phyloP scores from a whole-genome alignment of 495 filamentous ascomycete species.

The Neurospora sp. region DNA sequence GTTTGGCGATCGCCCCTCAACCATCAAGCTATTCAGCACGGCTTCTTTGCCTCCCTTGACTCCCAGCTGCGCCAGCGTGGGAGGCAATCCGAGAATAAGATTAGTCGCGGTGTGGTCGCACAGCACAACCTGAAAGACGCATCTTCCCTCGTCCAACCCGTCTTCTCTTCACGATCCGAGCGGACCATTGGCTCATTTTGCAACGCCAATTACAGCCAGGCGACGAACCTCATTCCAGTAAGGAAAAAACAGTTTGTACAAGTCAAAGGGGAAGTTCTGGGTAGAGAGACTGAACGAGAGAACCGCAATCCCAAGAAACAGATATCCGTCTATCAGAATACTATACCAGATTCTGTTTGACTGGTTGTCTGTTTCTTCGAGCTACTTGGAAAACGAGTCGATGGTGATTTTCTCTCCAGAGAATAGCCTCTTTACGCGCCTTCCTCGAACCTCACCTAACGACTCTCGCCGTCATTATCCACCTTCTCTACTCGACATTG shows the following conservation, averaged over 20 bases:
- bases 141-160: conserved; percentile 19
- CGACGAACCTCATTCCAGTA: conserved; percentile 18
- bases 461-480: background rate
- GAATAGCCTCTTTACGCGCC: background rate
- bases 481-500: conserved; percentile 2
- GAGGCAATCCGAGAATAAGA: conserved; percentile 9
- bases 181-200: conserved; percentile 19
- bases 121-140: conserved; percentile 15
- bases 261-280: conserved; percentile 8
- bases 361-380: background rate
- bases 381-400: background rate
- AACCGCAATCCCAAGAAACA: background rate
- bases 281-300: conserved; percentile 2
- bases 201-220: conserved; percentile 10
- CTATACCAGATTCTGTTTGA: background rate
- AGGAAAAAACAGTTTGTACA: conserved; percentile 1
- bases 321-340: background rate
- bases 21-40: conserved; percentile 12
- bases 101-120: conserved; percentile 22
- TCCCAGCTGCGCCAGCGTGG: conserved; percentile 7
- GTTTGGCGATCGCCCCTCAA: conserved; percentile 16
- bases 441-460: background rate
- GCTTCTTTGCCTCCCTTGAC: background rate
- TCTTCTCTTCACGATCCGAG: conserved; percentile 14
- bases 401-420: background rate